Percentiles rank a stretch among this genome's conserved stretches.
Evolutionary conservation across 129 eudicot genomes (phyloP).

Genomic region (Arctium minus): DNA sequence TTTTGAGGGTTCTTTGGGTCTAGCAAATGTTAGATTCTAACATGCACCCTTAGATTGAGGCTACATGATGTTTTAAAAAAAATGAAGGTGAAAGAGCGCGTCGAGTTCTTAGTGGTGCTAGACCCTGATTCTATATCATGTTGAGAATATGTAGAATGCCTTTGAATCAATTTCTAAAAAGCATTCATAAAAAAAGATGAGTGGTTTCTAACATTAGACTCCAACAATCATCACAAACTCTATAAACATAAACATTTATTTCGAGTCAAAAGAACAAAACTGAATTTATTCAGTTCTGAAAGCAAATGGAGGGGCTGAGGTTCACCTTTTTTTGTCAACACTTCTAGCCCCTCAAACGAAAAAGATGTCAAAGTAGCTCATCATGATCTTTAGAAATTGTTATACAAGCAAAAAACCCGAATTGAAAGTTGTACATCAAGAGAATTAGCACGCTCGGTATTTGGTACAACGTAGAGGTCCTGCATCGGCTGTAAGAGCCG

Average conservation of each 20-base stretch:
- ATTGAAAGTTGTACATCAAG: not conserved
- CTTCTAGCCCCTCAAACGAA: constrained; percentile 16
- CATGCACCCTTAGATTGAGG: too few species aligned
- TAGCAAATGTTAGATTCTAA: too few species aligned
- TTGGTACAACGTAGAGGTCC: constrained; percentile 44
- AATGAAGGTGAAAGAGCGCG: too few species aligned
- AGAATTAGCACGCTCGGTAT: constrained; percentile 36
- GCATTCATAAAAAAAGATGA: not conserved
- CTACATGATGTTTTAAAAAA: too few species aligned
- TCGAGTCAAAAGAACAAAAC: not conserved
- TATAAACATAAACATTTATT: not conserved
- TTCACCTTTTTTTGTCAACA: constrained; percentile 15
- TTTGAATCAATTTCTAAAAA: too few species aligned
- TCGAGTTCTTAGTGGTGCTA: too few species aligned
- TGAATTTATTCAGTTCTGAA: not conserved
- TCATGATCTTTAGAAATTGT: not conserved
- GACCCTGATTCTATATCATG: too few species aligned
- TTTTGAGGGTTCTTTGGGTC: too few species aligned
- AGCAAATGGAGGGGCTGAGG: constrained; percentile 23
- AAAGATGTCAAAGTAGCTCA: not conserved
- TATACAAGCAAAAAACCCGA: constrained; percentile 1
- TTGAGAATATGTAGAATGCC: not conserved
- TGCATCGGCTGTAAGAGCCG: constrained; percentile 49
- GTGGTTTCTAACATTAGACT: not conserved
- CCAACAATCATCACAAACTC: not conserved